These are phyloP conservation scores for Endoconidiophora polonica DNA, from an alignment of 2,329 filamentous ascomycete species.

Conservation along the genomic window DNA sequence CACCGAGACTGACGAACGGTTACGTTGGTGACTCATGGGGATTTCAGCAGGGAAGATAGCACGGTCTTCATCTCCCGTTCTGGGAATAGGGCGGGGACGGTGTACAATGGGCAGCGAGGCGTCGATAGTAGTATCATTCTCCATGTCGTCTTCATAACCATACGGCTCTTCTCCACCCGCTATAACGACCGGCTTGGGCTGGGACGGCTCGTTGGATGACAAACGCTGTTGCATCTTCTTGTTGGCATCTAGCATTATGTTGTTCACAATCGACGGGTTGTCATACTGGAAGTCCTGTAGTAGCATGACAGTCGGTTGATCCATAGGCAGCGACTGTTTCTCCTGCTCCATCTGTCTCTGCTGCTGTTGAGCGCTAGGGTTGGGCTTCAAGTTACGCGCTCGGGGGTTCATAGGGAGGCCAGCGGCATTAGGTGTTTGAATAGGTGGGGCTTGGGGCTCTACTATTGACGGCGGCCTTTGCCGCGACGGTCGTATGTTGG, in stretches of 20 bases:
- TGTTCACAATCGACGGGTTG: slow-evolving; percentile 31
- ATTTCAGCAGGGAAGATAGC: slow-evolving; percentile 31
- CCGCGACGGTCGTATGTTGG: slow-evolving; percentile 19
- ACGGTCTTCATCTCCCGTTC: slow-evolving; percentile 29
- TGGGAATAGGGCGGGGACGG: slow-evolving; percentile 38
- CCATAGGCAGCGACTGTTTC: background rate
- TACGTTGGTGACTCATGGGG: slow-evolving; percentile 27
- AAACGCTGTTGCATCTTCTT: slow-evolving; percentile 17
- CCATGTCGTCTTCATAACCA: background rate
- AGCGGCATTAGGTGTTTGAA: slow-evolving; percentile 28
- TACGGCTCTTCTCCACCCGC: background rate
- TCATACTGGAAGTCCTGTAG: slow-evolving; percentile 40
- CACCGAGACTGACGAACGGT: slow-evolving; percentile 28
- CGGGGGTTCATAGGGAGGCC: slow-evolving; percentile 34
- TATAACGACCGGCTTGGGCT: background rate
- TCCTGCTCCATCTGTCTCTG: slow-evolving; percentile 13
- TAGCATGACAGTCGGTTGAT: slow-evolving; percentile 35
- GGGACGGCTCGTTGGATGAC: background rate
- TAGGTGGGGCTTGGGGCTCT: slow-evolving; percentile 20
- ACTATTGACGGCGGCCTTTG: slow-evolving; percentile 16
- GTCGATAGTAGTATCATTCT: slow-evolving; percentile 6
- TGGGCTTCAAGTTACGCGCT: slow-evolving; percentile 20
- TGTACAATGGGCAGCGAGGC: slow-evolving; percentile 27
- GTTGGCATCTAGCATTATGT: slow-evolving; percentile 30
- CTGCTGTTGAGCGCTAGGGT: slow-evolving; percentile 18